Evolutionary conservation across 768 basidiomycete species (phyloP).

Genomic region (Termitomyces eurrhizus): DNA sequence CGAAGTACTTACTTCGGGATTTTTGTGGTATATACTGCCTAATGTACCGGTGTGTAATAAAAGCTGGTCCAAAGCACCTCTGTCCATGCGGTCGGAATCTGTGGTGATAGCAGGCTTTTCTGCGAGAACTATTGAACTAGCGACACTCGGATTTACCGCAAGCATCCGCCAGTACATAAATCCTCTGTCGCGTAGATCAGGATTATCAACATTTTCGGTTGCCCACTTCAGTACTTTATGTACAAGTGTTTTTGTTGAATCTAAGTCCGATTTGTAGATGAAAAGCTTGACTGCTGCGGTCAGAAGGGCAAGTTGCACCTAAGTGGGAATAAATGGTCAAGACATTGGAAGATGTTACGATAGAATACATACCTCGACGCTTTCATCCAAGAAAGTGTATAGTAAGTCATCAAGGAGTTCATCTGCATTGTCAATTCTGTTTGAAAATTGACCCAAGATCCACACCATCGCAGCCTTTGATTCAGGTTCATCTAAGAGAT

Average conservation of each 20-base stretch:
- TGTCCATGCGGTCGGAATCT: slow-evolving; percentile 96
- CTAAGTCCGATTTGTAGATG: slow-evolving; percentile 81
- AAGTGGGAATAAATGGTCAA: background rate
- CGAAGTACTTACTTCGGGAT: slow-evolving; percentile 67
- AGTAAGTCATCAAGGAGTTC: slow-evolving; percentile 91
- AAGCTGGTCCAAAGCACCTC: slow-evolving; percentile 92
- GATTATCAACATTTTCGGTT: slow-evolving; percentile 97
- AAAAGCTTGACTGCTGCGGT: slow-evolving; percentile 97
- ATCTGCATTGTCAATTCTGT: slow-evolving; percentile 93
- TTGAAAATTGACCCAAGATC: slow-evolving; percentile 95
- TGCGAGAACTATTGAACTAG: slow-evolving; percentile 85
- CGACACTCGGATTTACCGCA: slow-evolving; percentile 86
- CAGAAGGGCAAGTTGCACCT: slow-evolving; percentile 95
- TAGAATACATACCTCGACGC: slow-evolving; percentile 70
- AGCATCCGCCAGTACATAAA: slow-evolving; percentile 99
- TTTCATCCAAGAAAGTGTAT: slow-evolving; percentile 88
- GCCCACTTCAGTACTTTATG: slow-evolving; percentile 96
- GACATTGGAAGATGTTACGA: background rate
- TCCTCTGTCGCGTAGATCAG: slow-evolving; percentile 93
- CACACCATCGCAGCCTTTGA: slow-evolving; percentile 97
- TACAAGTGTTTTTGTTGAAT: slow-evolving; percentile 83
- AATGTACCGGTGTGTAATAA: slow-evolving; percentile 91
- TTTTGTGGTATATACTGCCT: slow-evolving; percentile 97
- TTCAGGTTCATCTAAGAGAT: slow-evolving; percentile 91
- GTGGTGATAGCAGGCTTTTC: slow-evolving; percentile 98